Evolutionary conservation across 345 rosid genomes (phyloP), one percentile per base, ranked within the genome.

Genomic region (Aurinia saxatilis): DNA sequence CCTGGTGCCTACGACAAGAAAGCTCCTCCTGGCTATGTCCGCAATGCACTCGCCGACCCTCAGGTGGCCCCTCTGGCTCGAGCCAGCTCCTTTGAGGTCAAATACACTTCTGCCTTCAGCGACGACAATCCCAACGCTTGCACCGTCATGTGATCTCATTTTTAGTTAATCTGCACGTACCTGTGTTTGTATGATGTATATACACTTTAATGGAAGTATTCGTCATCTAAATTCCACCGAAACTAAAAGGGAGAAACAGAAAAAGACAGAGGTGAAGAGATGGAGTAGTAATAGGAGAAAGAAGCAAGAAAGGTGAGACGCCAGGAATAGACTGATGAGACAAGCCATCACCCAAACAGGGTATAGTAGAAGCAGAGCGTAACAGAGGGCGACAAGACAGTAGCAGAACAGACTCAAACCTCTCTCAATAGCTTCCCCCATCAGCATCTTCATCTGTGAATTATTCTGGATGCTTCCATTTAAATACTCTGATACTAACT

Each of bases 1-100:
- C 72, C 76, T 25, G 72, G 72, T 7, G 76, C 72, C 36, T 72
- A 72, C 30, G 76, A 72, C 51, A 66, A 66, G 57, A 72, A 72
- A 31, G 76, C 76, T 10, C 76, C 76, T 44, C 76, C 72, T 46
- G 72, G 72, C 2, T 72, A 72, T 63, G 76, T 66, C 34, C 62
- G 76, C 7, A 59, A 72, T 34, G 78, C 79, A 19, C 53, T 76
- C 14, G 74, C 75, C 36, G 82, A 84, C 45, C 83, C 79, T 7
- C 73, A 49, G 10, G 60, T 68, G 27, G 78, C 78, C 0, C 69
- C 77, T 9, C 86, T 85, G 33, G 86, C 88, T 16, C 86, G 86
- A 37, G 92, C 88, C 41, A 78, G 82, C 71, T 83, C 92, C 16
- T 68, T 73, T 36, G 92, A 86, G 56, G 81, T 86, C 38, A 63